phyloP scores from a whole-genome alignment of 192 early-diverging fungal species.

The Rhizophagus sp. region DNA sequence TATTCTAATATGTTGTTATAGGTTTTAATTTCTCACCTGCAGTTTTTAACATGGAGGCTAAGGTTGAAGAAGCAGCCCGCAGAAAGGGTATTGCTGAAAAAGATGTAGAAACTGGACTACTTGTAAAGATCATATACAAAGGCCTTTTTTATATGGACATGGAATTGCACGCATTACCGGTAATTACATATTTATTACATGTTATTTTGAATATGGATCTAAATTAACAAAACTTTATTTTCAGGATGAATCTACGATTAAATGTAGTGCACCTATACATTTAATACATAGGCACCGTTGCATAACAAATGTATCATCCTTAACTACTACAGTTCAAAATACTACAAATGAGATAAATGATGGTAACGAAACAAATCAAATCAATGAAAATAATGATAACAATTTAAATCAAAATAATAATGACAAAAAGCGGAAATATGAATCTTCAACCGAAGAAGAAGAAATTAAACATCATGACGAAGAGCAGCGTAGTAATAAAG shows the following conservation, averaged over 20 bases:
- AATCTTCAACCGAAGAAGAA: neutral
- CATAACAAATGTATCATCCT: neutral
- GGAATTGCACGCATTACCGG: neutral
- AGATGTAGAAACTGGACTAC: neutral
- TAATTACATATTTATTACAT: neutral
- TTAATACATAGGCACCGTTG: neutral
- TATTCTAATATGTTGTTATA: neutral
- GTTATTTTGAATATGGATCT: neutral
- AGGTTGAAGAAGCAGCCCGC: neutral
- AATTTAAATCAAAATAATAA: neutral
- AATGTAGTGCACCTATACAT: neutral
- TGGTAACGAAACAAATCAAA: neutral
- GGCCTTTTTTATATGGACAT: neutral
- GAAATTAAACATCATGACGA: neutral
- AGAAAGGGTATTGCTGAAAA: neutral
- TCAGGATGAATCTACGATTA: neutral
- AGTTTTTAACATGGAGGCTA: neutral
- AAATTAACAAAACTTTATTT: neutral
- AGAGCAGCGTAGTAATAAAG: neutral
- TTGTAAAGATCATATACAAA: neutral
- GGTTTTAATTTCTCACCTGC: neutral
- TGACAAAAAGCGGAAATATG: neutral
- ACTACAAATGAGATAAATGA: neutral
- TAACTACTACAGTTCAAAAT: neutral
- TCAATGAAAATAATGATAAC: neutral